phyloP scores from a whole-genome alignment of 805 yeast species.

The Alloascoidea africana region DNA sequence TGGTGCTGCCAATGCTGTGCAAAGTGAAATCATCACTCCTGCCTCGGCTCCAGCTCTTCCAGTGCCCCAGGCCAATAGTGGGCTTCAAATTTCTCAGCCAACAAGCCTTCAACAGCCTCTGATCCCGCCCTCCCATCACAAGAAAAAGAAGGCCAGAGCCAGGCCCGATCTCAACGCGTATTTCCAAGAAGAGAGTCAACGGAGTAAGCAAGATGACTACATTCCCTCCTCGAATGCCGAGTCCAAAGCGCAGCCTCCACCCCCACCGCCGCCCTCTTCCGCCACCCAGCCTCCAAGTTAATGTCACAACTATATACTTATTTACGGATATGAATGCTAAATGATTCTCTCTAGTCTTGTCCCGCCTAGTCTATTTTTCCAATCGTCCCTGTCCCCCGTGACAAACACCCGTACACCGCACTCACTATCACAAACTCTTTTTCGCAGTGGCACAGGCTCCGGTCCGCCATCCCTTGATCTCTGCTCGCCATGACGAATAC shows the following conservation, averaged over 20 bases:
- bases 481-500: too few species aligned
- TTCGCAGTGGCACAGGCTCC: too few species aligned
- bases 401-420: too few species aligned
- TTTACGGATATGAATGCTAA: too few species aligned
- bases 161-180: slow-evolving; percentile 21
- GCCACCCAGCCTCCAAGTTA: neutral
- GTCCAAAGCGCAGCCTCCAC: slow-evolving; percentile 13
- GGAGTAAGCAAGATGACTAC: slow-evolving; percentile 23
- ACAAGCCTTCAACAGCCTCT: neutral
- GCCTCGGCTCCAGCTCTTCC: slow-evolving; percentile 4
- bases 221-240: slow-evolving; percentile 13
- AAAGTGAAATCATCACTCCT: slow-evolving; percentile 8
- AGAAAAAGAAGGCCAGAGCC: slow-evolving; percentile 2
- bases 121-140: neutral
- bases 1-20: slow-evolving; percentile 9
- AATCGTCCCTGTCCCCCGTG: too few species aligned
- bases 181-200: slow-evolving; percentile 26
- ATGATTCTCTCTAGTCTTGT: too few species aligned
- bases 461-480: too few species aligned
- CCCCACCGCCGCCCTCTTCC: slow-evolving; percentile 17
- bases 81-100: neutral
- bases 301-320: too few species aligned
- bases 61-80: slow-evolving; percentile 7
- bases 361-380: too few species aligned
- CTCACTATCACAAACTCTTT: too few species aligned